Conservation (phyloP, 1,284 basidiomycete genomes). For the Cutaneotrichosporon sp. region DNA sequence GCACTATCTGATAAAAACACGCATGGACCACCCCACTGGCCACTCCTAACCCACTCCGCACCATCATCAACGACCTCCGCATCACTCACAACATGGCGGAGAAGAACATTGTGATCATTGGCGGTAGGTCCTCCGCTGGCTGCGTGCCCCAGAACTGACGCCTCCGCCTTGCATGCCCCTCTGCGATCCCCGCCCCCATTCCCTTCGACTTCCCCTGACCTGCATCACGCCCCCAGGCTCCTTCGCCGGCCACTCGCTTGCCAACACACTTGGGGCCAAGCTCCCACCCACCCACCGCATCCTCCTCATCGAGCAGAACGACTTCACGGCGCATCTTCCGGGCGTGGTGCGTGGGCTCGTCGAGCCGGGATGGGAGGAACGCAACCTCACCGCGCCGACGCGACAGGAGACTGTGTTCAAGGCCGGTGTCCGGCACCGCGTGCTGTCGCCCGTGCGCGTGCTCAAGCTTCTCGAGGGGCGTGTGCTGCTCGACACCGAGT, state of each 20-base stretch:
- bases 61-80: too few species aligned
- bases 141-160: not conserved
- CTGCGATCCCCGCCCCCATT: too few species aligned
- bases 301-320: constrained; percentile 19
- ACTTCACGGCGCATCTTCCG: constrained; percentile 50
- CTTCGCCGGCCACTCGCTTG: constrained; percentile 19
- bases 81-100: not conserved
- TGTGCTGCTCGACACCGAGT: constrained; percentile 46
- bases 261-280: constrained; percentile 6
- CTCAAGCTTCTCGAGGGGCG: constrained; percentile 39
- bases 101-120: constrained; percentile 15
- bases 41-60: too few species aligned
- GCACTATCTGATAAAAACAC: too few species aligned
- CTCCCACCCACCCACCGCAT: constrained; percentile 13
- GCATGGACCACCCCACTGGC: too few species aligned
- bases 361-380: constrained; percentile 50
- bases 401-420: constrained; percentile 43
- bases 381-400: constrained; percentile 36
- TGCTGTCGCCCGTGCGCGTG: constrained; percentile 44
- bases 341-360: constrained; percentile 52
- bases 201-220: too few species aligned
- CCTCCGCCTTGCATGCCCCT: too few species aligned
- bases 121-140: constrained; percentile 9
- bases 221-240: constrained; percentile 8
- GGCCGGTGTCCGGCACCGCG: constrained; percentile 28